These are phyloP conservation scores for Amphirosellinia nigrospora DNA, from an alignment of 495 filamentous ascomycete species.

Conservation along the genomic window DNA sequence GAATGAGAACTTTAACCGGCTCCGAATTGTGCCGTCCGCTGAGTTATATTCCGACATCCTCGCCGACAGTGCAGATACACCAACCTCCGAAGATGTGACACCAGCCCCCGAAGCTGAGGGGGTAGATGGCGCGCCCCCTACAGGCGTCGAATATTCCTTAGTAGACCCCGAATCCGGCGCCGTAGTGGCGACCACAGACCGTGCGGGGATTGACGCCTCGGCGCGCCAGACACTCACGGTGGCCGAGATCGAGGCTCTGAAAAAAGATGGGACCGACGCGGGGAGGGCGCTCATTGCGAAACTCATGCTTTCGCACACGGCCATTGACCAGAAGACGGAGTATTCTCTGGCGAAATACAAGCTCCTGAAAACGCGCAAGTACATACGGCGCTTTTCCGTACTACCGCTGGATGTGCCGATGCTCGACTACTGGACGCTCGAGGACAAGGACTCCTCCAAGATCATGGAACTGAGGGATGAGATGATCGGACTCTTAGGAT, in stretches of 20 bases:
- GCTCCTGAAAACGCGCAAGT: conserved; percentile 91
- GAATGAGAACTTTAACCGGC: conserved; percentile 58
- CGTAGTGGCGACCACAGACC: conserved; percentile 77
- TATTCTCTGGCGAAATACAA: conserved; percentile 96
- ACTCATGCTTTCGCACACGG: conserved; percentile 81
- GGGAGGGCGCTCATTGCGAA: conserved; percentile 89
- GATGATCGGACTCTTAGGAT: conserved; percentile 69
- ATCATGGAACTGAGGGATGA: conserved; percentile 93
- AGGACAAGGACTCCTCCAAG: conserved; percentile 75
- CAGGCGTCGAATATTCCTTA: conserved; percentile 48
- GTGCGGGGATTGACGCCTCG: conserved; percentile 77
- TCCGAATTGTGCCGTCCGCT: conserved; percentile 79
- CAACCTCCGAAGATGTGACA: conserved; percentile 41
- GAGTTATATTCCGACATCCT: conserved; percentile 86
- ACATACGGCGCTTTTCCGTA: conserved; percentile 82
- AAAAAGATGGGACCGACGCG: conserved; percentile 74
- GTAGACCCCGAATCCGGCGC: conserved; percentile 55
- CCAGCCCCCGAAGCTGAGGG: conserved; percentile 43
- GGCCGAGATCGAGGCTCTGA: conserved; percentile 90
- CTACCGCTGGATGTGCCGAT: conserved; percentile 79
- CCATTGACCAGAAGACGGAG: conserved; percentile 89
- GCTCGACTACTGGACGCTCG: conserved; percentile 73
- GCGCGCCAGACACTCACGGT: conserved; percentile 81
- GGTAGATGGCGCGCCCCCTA: conserved; percentile 34
- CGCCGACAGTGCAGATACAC: conserved; percentile 52